Conservation (phyloP, 83 land plant species). For the Picea abies region DNA sequence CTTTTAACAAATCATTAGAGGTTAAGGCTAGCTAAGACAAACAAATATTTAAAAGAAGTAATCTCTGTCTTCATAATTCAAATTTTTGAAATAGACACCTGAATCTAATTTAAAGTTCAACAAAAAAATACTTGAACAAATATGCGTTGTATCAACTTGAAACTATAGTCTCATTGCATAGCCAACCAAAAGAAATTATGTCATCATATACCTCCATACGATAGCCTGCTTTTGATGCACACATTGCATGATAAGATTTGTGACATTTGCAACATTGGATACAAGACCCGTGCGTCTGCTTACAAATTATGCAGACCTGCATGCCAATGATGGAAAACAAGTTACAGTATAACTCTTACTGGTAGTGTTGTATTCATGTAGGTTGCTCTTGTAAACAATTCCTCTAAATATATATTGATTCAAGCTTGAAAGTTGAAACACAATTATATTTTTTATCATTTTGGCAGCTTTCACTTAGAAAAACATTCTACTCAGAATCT, state of each 20-base stretch:
- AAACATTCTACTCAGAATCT: not conserved
- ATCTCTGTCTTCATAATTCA: too few relatives aligned
- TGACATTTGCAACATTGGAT: slow-evolving; percentile 85
- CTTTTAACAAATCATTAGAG: too few relatives aligned
- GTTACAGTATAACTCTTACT: not conserved
- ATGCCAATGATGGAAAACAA: not conserved
- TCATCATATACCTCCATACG: slow-evolving; percentile 81
- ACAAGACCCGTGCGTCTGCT: slow-evolving; percentile 96
- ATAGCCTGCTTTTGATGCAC: slow-evolving; percentile 97
- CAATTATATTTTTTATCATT: not conserved
- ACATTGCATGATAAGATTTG: slow-evolving; percentile 90
- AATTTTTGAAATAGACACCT: too few relatives aligned
- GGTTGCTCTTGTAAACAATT: not conserved
- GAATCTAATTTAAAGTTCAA: too few relatives aligned
- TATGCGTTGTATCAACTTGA: too few relatives aligned
- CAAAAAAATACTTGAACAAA: too few relatives aligned
- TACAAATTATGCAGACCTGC: slow-evolving; percentile 90
- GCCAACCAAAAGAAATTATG: too few relatives aligned
- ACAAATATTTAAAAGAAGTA: too few relatives aligned
- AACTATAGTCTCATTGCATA: too few relatives aligned
- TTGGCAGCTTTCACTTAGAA: not conserved
- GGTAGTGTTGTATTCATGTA: not conserved
- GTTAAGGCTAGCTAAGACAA: too few relatives aligned
- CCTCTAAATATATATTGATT: not conserved
- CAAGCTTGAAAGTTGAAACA: not conserved